A percentile compares a stretch with the other conserved stretches of the same genome.
Conservation (phyloP, 306 rosid genomes). For the Corylus avellana region DNA sequence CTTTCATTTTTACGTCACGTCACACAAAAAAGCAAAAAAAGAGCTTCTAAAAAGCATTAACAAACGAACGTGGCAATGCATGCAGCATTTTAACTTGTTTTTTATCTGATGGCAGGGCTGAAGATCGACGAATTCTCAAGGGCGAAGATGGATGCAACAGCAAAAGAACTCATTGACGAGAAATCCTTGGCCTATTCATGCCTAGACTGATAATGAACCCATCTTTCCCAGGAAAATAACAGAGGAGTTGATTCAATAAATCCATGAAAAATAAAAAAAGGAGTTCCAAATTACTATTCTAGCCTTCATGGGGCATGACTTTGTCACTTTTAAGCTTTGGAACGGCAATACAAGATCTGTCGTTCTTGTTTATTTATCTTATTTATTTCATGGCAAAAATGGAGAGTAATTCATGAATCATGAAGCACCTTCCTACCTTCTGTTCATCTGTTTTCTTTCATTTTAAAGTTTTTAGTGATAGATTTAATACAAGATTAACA, state of each 20-base stretch:
- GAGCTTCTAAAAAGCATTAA: too few relatives aligned
- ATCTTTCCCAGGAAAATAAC: conserved; percentile 9
- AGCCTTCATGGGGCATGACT: neutral
- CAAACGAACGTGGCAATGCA: neutral
- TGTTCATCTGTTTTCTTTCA: neutral
- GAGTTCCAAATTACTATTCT: neutral
- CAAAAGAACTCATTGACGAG: conserved; percentile 81
- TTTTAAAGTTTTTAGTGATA: too few relatives aligned
- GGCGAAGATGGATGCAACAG: conserved; percentile 74
- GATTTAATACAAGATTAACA: too few relatives aligned
- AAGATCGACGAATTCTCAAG: conserved; percentile 74
- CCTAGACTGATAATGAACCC: conserved; percentile 33
- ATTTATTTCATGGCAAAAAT: neutral
- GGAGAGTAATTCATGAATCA: neutral
- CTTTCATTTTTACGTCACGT: too few relatives aligned
- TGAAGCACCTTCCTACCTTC: too few relatives aligned
- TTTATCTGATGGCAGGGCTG: conserved; percentile 50
- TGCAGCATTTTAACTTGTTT: conserved; percentile 4
- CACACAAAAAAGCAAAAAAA: too few relatives aligned
- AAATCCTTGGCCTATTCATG: conserved; percentile 65
- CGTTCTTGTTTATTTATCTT: neutral
- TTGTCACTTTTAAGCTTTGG: too few relatives aligned
- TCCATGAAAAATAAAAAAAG: neutral
- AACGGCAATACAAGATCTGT: neutral
- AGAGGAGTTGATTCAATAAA: neutral